phyloP scores from a whole-genome alignment of 805 yeast species.

The Lachancea mirantina region DNA sequence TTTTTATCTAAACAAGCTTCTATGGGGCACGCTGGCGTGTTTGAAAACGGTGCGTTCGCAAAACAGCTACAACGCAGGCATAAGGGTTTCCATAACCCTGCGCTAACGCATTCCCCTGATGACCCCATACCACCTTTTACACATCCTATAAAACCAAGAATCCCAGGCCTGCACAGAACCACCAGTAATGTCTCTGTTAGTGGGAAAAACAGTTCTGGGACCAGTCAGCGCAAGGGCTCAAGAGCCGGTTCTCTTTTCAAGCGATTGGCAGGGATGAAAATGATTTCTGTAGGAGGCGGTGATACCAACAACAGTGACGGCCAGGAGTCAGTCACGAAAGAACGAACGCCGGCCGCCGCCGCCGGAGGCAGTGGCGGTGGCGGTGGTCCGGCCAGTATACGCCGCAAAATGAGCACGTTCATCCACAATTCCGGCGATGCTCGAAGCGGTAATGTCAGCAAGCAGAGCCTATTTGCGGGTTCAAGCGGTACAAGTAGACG shows the following conservation, averaged over 20 bases:
- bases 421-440: conserved; percentile 12
- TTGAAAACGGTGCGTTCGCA: too few species aligned
- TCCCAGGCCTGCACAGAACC: conserved; percentile 5
- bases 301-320: conserved; percentile 3
- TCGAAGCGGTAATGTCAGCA: conserved; percentile 1
- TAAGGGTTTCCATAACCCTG: conserved; percentile 8
- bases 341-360: too few species aligned
- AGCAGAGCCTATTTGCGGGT: background rate
- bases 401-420: conserved; percentile 19
- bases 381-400: conserved; percentile 7
- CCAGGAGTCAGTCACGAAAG: conserved; percentile 2
- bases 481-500: conserved; percentile 11
- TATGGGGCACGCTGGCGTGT: conserved; percentile 1
- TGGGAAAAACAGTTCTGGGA: background rate
- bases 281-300: background rate
- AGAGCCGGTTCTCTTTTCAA: conserved; percentile 8
- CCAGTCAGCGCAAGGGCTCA: conserved; percentile 5
- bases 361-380: background rate
- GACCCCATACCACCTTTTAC: conserved; percentile 9
- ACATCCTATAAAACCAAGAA: conserved; percentile 8
- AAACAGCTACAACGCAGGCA: conserved; percentile 2
- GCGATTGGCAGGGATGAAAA: conserved; percentile 7
- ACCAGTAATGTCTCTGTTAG: conserved; percentile 4
- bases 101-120: conserved; percentile 6
- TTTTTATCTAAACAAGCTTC: too few species aligned